Percentiles rank a stretch among this genome's conserved stretches.
phyloP scores from a whole-genome alignment of 2,329 filamentous ascomycete genomes.

The Colletotrichum trifolii region DNA sequence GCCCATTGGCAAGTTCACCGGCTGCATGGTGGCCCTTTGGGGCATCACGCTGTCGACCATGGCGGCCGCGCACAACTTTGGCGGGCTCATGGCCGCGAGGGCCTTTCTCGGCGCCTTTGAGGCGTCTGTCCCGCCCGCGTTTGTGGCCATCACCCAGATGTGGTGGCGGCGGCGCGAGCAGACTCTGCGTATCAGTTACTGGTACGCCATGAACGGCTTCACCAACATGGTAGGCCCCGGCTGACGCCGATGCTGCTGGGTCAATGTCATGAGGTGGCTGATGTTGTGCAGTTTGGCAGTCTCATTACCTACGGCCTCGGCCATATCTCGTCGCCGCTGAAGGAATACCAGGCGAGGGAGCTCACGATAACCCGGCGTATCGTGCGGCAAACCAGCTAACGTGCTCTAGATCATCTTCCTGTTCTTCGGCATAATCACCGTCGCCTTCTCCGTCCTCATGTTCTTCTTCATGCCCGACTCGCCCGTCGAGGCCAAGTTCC shows the following conservation, averaged over 20 bases:
- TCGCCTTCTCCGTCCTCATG: slow-evolving; percentile 60
- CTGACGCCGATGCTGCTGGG: neutral
- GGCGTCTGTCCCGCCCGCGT: slow-evolving; percentile 57
- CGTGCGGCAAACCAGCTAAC: neutral
- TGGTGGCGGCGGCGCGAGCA: slow-evolving; percentile 50
- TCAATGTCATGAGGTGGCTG: slow-evolving; percentile 23
- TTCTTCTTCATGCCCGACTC: slow-evolving; percentile 72
- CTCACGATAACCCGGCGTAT: neutral
- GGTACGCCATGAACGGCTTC: slow-evolving; percentile 47
- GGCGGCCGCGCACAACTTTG: slow-evolving; percentile 60
- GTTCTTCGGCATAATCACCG: slow-evolving; percentile 63
- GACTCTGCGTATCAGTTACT: slow-evolving; percentile 44
- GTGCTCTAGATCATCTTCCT: slow-evolving; percentile 60
- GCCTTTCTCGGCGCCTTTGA: slow-evolving; percentile 60
- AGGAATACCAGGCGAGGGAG: slow-evolving; percentile 60
- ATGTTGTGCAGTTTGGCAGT: slow-evolving; percentile 56
- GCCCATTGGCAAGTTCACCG: slow-evolving; percentile 65
- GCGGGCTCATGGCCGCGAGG: slow-evolving; percentile 55
- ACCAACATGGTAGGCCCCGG: slow-evolving; percentile 32
- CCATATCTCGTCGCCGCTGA: slow-evolving; percentile 51
- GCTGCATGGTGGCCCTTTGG: slow-evolving; percentile 64
- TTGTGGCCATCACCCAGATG: slow-evolving; percentile 61
- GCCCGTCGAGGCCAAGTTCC: slow-evolving; percentile 68
- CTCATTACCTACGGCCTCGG: slow-evolving; percentile 69
- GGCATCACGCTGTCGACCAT: slow-evolving; percentile 62